Base-by-base conservation (phyloP, 768 basidiomycete genomes). In the Artomyces pyxidatus region DNA sequence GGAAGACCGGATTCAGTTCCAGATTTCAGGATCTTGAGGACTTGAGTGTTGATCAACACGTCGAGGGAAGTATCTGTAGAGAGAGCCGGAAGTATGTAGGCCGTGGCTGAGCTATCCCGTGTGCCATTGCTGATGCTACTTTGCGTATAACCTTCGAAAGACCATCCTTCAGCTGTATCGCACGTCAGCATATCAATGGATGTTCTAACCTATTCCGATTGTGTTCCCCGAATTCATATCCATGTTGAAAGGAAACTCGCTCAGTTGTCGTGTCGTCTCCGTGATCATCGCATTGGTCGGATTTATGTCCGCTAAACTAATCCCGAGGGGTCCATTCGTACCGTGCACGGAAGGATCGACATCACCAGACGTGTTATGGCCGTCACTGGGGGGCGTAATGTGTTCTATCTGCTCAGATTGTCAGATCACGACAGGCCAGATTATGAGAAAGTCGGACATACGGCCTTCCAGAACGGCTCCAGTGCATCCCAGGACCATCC, bases 201-300 rank as follows among this genome's bases (percentile, higher is more conserved):
- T 14, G 7, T 14, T 35, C 66, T 46, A 27, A 72, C 74, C 67
- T 37, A 73, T 44, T 3, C 75, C 75, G 6, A 73, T 47, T 0
- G 66, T 65, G 8, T 57, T 61, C 9, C 76, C 75, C 22, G 66
- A 64, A 50, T 75, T 74, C 47, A 62, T 61, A 54, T 76, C 76
- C 12, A 59, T 27, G 50, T 70, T 71, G 51, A 61, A 74, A 3
- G 68, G 62, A 48, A 69, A 75, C 38, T 68, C 65, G 26, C 68
- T 63, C 0, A 58, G 56, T 45, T 71, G 60, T 26, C 61, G 32
- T 0, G 68, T 65, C 3, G 72, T 67, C 7, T 61, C 61, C 17
- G 74, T 59, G 12, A 73, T 63, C 2, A 59, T 61, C 0, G 53
- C 48, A 45, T 71, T 69, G 17, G 70, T 23, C 19, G 26, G 22